Base-by-base conservation (phyloP, 108 stramenopile species). In the Chaetoceros tenuissimus region DNA sequence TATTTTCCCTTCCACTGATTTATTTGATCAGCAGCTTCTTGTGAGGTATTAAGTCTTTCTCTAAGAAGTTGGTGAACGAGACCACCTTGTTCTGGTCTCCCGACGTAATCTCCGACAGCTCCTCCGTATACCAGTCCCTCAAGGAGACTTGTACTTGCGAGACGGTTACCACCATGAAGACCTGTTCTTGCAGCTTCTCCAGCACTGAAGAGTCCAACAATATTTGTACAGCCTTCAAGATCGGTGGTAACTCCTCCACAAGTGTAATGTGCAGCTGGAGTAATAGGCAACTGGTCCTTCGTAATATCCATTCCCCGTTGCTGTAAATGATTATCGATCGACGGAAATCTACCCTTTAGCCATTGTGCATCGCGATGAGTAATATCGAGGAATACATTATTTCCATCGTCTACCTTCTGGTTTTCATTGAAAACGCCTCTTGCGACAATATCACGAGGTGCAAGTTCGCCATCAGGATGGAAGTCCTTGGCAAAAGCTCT, bases 141-240 rank as follows among this genome's bases (percentile, higher is more conserved):
- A 54, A 96, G 78, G 25, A 96, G 57, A 31, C 88, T 91, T n/a
- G 96, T 96, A 28, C 85, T 87, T 13, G 96, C 96, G 40, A 95
- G 70, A 22, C 96, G 75, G 67, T 96, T 96, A 5, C 92, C 96
- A 18, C 96, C 96, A 60, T 96, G 96, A 31, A 96, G 74, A 13
- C 96, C 96, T 16, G 96, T 96, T 44, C 96, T 57, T 2, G 96
- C 94, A 8, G 90, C 92, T 59, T 96, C 96, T 45, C 96, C 96
- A 0, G 92, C 94, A 0, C 88, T 89, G 53, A 80, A 94, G 40
- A 96, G 57, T 47, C 69, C 69, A 20, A 74, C 62, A 57, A 87
- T 48, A 47, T 54, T 68, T 20, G 80, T 88, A 30, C 77, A 55
- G 8, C 94, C 96, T 30, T 82, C 62, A 67, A 87, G 55, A 58